These are phyloP conservation scores for Elongisporangium anandrum DNA, from an alignment of 352 stramenopile genomes.

Conservation along the genomic window DNA sequence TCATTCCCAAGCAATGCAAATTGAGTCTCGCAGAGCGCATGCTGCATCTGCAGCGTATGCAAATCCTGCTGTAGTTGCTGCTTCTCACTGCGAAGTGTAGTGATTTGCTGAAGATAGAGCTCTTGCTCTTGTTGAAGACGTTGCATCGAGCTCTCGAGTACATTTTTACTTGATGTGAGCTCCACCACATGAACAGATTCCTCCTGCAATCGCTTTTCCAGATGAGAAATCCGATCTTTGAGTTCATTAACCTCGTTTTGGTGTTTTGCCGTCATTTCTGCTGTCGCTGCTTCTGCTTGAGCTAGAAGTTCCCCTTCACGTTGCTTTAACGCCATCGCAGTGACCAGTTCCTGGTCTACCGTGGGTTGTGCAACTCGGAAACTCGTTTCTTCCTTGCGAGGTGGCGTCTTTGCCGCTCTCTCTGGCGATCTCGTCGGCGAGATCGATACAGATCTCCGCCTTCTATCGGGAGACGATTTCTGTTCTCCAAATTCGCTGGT, in stretches of 20 bases:
- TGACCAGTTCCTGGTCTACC: neutral
- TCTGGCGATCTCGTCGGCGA: neutral
- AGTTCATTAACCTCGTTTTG: conserved; percentile 6
- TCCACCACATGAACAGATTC: neutral
- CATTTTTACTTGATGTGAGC: neutral
- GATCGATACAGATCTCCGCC: neutral
- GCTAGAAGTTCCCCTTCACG: conserved; percentile 7
- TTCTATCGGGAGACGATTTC: neutral
- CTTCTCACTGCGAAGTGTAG: conserved; percentile 8
- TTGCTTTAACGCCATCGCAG: neutral
- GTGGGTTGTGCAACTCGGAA: neutral
- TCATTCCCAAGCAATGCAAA: conserved; percentile 23
- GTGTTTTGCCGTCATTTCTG: conserved; percentile 1
- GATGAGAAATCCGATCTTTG: neutral
- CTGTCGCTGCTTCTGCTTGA: conserved; percentile 3
- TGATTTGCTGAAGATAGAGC: conserved; percentile 14
- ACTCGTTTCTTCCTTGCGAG: neutral
- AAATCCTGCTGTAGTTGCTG: conserved; percentile 9
- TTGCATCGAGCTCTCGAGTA: neutral
- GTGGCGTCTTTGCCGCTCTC: neutral
- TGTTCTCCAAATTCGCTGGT: neutral
- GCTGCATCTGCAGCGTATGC: conserved; percentile 12
- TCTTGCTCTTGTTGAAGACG: conserved; percentile 12
- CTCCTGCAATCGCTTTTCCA: conserved; percentile 7
- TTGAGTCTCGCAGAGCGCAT: conserved; percentile 21